Evolutionary conservation across 352 stramenopile species (phyloP).

Genomic region (Phytophthora ohioensis): DNA sequence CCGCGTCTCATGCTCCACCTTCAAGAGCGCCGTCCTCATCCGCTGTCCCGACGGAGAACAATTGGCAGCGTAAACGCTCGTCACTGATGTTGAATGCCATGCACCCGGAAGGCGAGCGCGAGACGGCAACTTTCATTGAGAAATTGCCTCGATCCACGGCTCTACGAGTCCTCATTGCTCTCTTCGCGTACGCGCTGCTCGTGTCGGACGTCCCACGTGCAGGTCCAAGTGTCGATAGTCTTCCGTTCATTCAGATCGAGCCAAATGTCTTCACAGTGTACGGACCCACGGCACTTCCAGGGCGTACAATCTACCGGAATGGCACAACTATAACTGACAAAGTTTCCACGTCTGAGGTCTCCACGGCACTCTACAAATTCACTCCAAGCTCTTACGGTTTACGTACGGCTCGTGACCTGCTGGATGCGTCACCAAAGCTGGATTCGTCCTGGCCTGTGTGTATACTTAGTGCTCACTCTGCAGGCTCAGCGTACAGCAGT

Average conservation of each 20-base stretch:
- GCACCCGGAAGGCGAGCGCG: slow-evolving; percentile 25
- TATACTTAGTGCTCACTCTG: slow-evolving; percentile 36
- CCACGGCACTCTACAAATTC: slow-evolving; percentile 52
- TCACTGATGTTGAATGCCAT: slow-evolving; percentile 32
- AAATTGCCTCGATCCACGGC: slow-evolving; percentile 20
- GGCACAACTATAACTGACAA: slow-evolving; percentile 24
- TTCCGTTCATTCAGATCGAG: slow-evolving; percentile 57
- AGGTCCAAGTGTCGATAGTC: slow-evolving; percentile 45
- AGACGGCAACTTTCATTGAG: slow-evolving; percentile 28
- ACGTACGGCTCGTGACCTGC: slow-evolving; percentile 44
- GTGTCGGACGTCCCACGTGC: slow-evolving; percentile 53
- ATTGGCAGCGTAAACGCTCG: slow-evolving; percentile 36
- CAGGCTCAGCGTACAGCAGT: slow-evolving; percentile 37
- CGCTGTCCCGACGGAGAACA: slow-evolving; percentile 2
- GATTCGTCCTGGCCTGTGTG: slow-evolving; percentile 24
- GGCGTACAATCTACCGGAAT: slow-evolving; percentile 36
- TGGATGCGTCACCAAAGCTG: slow-evolving; percentile 28
- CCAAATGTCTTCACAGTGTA: slow-evolving; percentile 63
- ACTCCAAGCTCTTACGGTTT: slow-evolving; percentile 56
- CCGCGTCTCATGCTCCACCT: background rate
- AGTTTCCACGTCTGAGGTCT: slow-evolving; percentile 14
- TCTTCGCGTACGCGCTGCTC: slow-evolving; percentile 57
- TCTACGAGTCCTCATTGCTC: slow-evolving; percentile 44
- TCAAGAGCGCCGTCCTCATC: slow-evolving; percentile 13
- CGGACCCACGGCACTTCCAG: slow-evolving; percentile 46